Conservation (phyloP, 2,329 filamentous ascomycete species). For the Exophiala spinifera region DNA sequence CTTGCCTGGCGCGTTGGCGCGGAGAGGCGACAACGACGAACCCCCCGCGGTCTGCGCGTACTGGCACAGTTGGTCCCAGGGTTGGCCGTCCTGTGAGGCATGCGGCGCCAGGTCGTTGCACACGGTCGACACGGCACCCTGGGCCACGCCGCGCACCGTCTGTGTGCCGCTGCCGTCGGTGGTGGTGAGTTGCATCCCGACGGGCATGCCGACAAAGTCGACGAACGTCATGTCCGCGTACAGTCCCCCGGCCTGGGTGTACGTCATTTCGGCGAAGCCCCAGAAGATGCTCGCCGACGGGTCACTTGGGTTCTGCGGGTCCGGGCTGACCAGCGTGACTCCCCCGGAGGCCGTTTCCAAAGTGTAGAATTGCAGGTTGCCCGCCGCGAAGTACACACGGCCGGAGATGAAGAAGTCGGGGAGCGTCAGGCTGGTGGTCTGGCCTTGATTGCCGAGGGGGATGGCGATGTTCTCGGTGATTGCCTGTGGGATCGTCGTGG, state of each 20-base stretch:
- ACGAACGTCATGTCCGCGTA: conserved; percentile 53
- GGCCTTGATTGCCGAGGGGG: conserved; percentile 39
- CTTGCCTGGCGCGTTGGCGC: conserved; percentile 43
- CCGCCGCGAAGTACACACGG: conserved; percentile 48
- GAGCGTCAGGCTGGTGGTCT: conserved; percentile 40
- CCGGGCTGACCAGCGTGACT: conserved; percentile 48
- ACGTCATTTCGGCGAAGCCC: conserved; percentile 53
- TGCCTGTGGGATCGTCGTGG: conserved; percentile 36
- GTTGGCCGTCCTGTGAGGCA: conserved; percentile 45
- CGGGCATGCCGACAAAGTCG: conserved; percentile 51
- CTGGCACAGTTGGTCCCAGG: conserved; percentile 56
- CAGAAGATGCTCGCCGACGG: conserved; percentile 46
- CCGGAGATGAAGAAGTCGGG: conserved; percentile 43
- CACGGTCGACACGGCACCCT: conserved; percentile 47
- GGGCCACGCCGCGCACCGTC: conserved; percentile 50
- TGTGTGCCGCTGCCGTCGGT: conserved; percentile 42
- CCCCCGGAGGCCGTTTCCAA: conserved; percentile 34
- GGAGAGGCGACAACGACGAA: neutral
- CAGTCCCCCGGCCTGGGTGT: conserved; percentile 39
- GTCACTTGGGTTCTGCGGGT: conserved; percentile 44
- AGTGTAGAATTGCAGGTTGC: conserved; percentile 44
- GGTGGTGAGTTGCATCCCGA: conserved; percentile 54
- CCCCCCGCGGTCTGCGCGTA: conserved; percentile 24
- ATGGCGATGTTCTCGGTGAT: conserved; percentile 45
- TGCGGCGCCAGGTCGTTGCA: conserved; percentile 48